phyloP scores from a whole-genome alignment of 2,329 filamentous ascomycete species.

The Coleophoma cylindrospora region DNA sequence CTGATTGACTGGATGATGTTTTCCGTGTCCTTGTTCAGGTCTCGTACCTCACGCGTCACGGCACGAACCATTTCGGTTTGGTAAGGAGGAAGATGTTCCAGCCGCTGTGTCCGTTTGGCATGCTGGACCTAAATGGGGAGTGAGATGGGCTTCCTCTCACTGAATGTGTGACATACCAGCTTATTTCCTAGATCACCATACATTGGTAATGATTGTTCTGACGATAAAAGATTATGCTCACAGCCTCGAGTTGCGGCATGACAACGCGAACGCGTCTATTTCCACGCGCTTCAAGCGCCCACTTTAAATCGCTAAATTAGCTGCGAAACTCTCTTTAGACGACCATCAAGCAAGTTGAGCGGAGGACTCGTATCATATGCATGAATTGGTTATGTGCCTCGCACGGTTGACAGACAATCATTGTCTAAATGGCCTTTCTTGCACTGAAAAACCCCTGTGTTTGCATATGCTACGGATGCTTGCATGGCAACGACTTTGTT shows the following conservation, averaged over 20 bases:
- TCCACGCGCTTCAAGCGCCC: too few species aligned
- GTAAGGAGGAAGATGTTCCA: slow-evolving; percentile 83
- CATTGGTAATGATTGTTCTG: slow-evolving; percentile 38
- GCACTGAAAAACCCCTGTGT: too few species aligned
- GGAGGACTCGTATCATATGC: too few species aligned
- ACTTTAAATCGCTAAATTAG: not conserved
- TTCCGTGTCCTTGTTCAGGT: slow-evolving; percentile 81
- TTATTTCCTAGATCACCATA: slow-evolving; percentile 69
- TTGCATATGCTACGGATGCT: slow-evolving; percentile 2
- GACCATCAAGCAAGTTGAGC: not conserved
- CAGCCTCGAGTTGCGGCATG: too few species aligned
- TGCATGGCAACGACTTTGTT: slow-evolving; percentile 12
- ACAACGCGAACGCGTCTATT: too few species aligned
- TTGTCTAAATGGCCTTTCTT: too few species aligned
- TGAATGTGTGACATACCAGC: slow-evolving; percentile 39
- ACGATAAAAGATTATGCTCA: too few species aligned
- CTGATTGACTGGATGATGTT: slow-evolving; percentile 77
- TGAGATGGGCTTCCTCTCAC: not conserved
- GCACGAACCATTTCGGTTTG: slow-evolving; percentile 86
- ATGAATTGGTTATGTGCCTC: too few species aligned
- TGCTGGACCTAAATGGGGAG: slow-evolving; percentile 67
- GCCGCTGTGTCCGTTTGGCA: slow-evolving; percentile 88
- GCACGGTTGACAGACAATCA: too few species aligned
- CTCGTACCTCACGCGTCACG: slow-evolving; percentile 86
- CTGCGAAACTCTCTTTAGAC: not conserved